Evolutionary conservation across 2,329 filamentous ascomycete species (phyloP).

Genomic region (Arthrobotrys sinensis): DNA sequence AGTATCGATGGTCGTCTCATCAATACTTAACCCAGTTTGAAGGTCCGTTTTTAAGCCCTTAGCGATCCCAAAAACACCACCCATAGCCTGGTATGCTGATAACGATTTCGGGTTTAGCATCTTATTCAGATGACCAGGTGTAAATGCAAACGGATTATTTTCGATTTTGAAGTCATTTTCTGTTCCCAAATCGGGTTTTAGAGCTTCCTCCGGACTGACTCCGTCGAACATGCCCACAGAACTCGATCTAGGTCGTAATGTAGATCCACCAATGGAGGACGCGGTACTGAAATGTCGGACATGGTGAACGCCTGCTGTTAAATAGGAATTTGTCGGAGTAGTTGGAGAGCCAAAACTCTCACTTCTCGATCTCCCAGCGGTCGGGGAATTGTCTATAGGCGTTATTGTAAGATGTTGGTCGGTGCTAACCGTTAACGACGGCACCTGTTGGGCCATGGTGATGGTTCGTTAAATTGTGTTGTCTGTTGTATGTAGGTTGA

Average conservation of each 20-base stretch:
- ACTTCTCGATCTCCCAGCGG: conserved; percentile 44
- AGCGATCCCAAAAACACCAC: conserved; percentile 72
- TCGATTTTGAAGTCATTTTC: conserved; percentile 71
- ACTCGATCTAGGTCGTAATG: conserved; percentile 57
- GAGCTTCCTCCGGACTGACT: conserved; percentile 68
- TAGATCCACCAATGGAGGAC: conserved; percentile 56
- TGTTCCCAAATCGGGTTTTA: conserved; percentile 71
- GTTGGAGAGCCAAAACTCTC: conserved; percentile 59
- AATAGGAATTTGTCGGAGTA: conserved; percentile 56
- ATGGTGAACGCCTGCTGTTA: conserved; percentile 54
- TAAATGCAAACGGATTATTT: conserved; percentile 72
- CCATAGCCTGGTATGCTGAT: conserved; percentile 71
- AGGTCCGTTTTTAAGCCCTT: conserved; percentile 71
- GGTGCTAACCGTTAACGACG: conserved; percentile 58
- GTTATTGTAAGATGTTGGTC: conserved; percentile 59
- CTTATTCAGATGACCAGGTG: conserved; percentile 72
- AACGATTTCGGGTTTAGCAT: conserved; percentile 72
- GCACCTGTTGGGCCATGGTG: conserved; percentile 51
- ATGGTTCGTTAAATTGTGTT: conserved; percentile 26
- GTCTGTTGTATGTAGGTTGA: conserved; percentile 15
- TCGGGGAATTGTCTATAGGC: conserved; percentile 30
- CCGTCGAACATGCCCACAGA: conserved; percentile 52
- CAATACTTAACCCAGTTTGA: conserved; percentile 70
- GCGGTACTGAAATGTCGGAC: conserved; percentile 54
- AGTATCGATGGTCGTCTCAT: conserved; percentile 71